Evolutionary conservation across 371 early-diverging fungal species (phyloP).

Genomic region (Thermomucor indicae-seudaticae): DNA sequence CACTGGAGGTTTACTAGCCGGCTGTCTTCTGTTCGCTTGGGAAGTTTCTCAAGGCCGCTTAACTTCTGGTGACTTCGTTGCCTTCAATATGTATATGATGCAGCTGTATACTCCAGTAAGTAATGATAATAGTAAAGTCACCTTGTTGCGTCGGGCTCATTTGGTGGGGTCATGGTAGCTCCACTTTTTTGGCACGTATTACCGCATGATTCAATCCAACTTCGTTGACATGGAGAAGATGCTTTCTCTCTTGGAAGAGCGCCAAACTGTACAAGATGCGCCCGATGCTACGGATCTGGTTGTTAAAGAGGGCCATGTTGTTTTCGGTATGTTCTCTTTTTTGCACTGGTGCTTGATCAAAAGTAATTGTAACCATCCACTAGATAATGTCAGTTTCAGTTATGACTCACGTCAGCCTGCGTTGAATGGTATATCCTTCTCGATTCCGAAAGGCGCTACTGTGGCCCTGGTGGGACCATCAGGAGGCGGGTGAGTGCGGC

Average conservation of each 20-base stretch:
- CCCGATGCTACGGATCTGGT: slow-evolving; percentile 46
- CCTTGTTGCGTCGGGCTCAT: background rate
- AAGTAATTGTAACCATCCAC: background rate
- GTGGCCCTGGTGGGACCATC: slow-evolving; percentile 89
- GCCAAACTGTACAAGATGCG: slow-evolving; percentile 62
- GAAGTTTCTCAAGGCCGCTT: slow-evolving; percentile 69
- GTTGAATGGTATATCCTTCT: slow-evolving; percentile 74
- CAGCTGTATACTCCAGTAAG: slow-evolving; percentile 73
- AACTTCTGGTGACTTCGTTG: slow-evolving; percentile 83
- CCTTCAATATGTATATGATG: slow-evolving; percentile 79
- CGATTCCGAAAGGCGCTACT: slow-evolving; percentile 75
- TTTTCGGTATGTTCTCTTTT: slow-evolving; percentile 47
- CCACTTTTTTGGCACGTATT: slow-evolving; percentile 46
- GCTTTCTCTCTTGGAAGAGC: slow-evolving; percentile 78
- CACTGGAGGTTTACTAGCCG: slow-evolving; percentile 72
- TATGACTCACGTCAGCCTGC: slow-evolving; percentile 67
- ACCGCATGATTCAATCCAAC: slow-evolving; percentile 70
- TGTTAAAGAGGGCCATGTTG: slow-evolving; percentile 57
- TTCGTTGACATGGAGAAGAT: slow-evolving; percentile 95
- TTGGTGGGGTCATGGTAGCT: slow-evolving; percentile 14
- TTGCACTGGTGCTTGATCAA: too few relatives aligned
- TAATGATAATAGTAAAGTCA: background rate
- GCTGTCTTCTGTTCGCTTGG: slow-evolving; percentile 75
- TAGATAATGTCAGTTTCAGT: slow-evolving; percentile 76
- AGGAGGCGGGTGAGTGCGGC: slow-evolving; percentile 66